phyloP scores from a whole-genome alignment of 306 rosid genomes.

The Cucurbita ficifolia region DNA sequence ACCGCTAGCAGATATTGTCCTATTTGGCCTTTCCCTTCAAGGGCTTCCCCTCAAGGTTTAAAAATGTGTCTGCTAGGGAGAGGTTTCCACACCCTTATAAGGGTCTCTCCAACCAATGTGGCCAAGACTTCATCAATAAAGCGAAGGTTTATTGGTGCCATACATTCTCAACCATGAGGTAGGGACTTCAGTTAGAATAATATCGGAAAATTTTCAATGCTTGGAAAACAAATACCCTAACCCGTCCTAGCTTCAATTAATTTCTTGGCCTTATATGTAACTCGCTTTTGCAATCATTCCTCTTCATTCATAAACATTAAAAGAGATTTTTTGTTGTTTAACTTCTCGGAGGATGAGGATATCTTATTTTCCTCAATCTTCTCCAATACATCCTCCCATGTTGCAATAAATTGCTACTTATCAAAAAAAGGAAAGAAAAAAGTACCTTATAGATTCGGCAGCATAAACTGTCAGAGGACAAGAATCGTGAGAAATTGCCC shows the following conservation, averaged over 20 bases:
- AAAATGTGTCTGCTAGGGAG: too few relatives aligned
- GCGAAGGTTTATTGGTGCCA: background rate
- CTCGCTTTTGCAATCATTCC: background rate
- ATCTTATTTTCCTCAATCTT: background rate
- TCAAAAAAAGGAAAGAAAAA: background rate
- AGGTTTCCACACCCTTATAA: too few relatives aligned
- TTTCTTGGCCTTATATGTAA: background rate
- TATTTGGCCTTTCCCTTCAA: too few relatives aligned
- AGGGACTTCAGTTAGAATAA: background rate
- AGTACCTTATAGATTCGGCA: constrained; percentile 21
- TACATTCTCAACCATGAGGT: background rate
- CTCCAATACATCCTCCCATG: background rate
- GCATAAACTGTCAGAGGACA: constrained; percentile 35
- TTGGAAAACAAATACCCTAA: background rate
- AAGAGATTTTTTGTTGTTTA: background rate
- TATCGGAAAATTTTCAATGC: background rate
- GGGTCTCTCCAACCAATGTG: too few relatives aligned
- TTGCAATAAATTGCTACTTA: background rate
- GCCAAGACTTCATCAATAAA: background rate
- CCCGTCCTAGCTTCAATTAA: background rate
- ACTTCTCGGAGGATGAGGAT: background rate
- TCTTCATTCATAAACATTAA: background rate
- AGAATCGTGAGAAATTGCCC: constrained; percentile 37
- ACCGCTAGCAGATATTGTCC: too few relatives aligned
- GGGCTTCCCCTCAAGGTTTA: too few relatives aligned